phyloP scores from a whole-genome alignment of 768 basidiomycete species.

The Boletellus ananas region DNA sequence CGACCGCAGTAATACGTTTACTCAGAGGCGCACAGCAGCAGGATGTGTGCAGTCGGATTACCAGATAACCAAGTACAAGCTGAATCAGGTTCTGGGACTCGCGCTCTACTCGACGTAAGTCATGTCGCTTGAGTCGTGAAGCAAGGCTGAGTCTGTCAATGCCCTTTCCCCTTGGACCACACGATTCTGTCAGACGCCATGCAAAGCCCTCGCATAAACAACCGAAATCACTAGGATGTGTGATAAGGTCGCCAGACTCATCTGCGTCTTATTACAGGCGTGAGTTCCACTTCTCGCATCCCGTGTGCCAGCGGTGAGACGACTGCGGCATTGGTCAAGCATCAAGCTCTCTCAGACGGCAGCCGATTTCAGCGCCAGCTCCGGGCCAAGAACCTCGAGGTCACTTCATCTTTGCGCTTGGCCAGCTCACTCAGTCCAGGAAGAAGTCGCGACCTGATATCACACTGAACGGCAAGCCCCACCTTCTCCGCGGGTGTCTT shows the following conservation, averaged over 20 bases:
- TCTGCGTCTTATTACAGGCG: conserved; percentile 8
- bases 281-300: conserved; percentile 13
- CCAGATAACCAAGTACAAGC: background rate
- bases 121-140: background rate
- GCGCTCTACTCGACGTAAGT: conserved; percentile 7
- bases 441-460: conserved; percentile 34
- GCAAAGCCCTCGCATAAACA: background rate
- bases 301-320: background rate
- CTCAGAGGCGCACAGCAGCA: background rate
- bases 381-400: conserved; percentile 15
- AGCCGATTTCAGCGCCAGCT: conserved; percentile 18
- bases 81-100: background rate
- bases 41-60: background rate
- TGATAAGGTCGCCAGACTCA: background rate
- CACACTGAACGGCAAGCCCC: conserved; percentile 27
- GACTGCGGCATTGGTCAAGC: background rate
- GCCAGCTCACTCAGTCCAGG: conserved; percentile 24
- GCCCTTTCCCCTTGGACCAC: background rate
- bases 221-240: background rate
- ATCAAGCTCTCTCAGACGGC: conserved; percentile 20
- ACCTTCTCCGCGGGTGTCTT: conserved; percentile 27
- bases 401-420: conserved; percentile 12
- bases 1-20: background rate
- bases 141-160: background rate
- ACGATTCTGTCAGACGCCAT: background rate